These are phyloP conservation scores for Phyllosticta paracitricarpa DNA, from an alignment of 2,329 filamentous ascomycete species.

Conservation along the genomic window DNA sequence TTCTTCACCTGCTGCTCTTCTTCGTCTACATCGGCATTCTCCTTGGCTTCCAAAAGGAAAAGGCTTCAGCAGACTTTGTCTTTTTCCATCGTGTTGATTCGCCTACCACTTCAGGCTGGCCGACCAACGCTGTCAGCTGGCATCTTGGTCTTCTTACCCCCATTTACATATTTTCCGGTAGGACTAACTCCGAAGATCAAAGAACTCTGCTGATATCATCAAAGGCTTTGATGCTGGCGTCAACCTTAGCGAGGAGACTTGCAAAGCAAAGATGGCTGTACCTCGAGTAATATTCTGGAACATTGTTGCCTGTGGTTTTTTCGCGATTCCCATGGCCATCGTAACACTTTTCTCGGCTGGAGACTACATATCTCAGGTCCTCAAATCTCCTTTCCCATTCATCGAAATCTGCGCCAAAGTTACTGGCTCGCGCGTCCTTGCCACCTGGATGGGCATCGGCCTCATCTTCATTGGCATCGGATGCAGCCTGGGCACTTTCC, in stretches of 20 bases:
- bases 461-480: slow-evolving; percentile 26
- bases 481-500: slow-evolving; percentile 27
- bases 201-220: background rate
- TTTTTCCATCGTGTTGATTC: slow-evolving; percentile 18
- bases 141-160: slow-evolving; percentile 27
- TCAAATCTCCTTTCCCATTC: slow-evolving; percentile 29
- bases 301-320: slow-evolving; percentile 29
- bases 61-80: slow-evolving; percentile 25
- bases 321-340: slow-evolving; percentile 32
- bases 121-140: slow-evolving; percentile 24
- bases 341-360: slow-evolving; percentile 32
- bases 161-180: slow-evolving; percentile 10
- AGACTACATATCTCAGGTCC: slow-evolving; percentile 17
- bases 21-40: slow-evolving; percentile 27
- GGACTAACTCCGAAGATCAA: slow-evolving; percentile 18
- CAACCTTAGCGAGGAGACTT: slow-evolving; percentile 39
- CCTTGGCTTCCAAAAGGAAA: slow-evolving; percentile 22
- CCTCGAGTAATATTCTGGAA: slow-evolving; percentile 31
- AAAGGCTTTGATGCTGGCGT: slow-evolving; percentile 37
- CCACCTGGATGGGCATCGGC: slow-evolving; percentile 28
- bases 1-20: slow-evolving; percentile 27
- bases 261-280: slow-evolving; percentile 27
- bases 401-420: slow-evolving; percentile 30
- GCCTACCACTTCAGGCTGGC: slow-evolving; percentile 21
- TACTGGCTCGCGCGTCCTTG: slow-evolving; percentile 25